Evolutionary conservation across 768 basidiomycete genomes (phyloP).

Genomic region (Asterophora parasitica): DNA sequence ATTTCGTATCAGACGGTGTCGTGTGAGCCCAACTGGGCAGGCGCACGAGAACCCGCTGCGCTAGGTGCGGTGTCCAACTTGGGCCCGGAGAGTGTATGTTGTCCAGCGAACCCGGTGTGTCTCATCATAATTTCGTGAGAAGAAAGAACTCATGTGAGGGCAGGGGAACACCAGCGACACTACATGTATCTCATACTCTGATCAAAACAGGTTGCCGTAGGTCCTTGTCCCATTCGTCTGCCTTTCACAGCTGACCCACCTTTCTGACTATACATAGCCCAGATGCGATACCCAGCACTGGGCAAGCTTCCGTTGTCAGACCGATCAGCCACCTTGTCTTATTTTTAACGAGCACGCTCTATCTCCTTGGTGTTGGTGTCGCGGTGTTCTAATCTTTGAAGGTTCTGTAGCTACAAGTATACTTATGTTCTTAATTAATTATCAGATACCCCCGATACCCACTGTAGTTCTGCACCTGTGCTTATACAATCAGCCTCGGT

Average conservation of each 20-base stretch:
- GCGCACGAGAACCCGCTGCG: conserved; percentile 51
- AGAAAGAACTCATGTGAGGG: not conserved
- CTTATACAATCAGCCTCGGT: too few species aligned
- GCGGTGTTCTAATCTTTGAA: too few species aligned
- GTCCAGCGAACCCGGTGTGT: conserved; percentile 65
- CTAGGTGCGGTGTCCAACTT: conserved; percentile 62
- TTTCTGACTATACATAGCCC: conserved; percentile 29
- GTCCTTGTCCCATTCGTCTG: conserved; percentile 21
- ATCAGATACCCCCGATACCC: not conserved
- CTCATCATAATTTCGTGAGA: not conserved
- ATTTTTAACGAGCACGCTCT: not conserved
- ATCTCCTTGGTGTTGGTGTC: conserved; percentile 5
- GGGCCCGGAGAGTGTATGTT: conserved; percentile 57
- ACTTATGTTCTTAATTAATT: too few species aligned
- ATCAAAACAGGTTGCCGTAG: conserved; percentile 58
- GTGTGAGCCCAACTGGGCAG: conserved; percentile 62
- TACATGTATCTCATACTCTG: conserved; percentile 70
- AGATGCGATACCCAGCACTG: conserved; percentile 27
- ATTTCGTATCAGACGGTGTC: conserved; percentile 62
- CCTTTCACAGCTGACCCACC: not conserved
- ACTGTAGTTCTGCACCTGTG: not conserved
- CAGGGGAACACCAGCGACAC: conserved; percentile 42
- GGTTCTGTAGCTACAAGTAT: too few species aligned
- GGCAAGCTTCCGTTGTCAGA: not conserved
- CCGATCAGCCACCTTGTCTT: not conserved